Conservation (phyloP, 2,329 filamentous ascomycete genomes). For the Colletotrichum sp. region DNA sequence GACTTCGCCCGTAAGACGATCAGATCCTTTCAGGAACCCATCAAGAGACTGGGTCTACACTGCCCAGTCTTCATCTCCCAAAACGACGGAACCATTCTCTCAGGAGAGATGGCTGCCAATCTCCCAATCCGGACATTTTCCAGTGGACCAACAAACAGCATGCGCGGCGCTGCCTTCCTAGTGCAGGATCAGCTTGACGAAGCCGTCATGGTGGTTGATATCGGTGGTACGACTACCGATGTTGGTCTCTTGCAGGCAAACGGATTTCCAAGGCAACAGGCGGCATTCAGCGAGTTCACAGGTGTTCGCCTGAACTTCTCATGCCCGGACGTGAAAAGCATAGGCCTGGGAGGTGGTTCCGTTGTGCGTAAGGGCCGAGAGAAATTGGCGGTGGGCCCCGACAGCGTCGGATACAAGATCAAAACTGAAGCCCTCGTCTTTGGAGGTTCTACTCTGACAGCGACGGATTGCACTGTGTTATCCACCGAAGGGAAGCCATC, state of each 20-base stretch:
- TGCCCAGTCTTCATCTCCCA: constrained; percentile 67
- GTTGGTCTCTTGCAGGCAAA: constrained; percentile 65
- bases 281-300: constrained; percentile 65
- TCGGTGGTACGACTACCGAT: constrained; percentile 71
- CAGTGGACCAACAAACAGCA: constrained; percentile 68
- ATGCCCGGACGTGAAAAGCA: constrained; percentile 63
- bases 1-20: constrained; percentile 63
- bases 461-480: constrained; percentile 59
- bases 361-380: constrained; percentile 48
- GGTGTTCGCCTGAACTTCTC: constrained; percentile 68
- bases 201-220: constrained; percentile 65
- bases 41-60: constrained; percentile 50
- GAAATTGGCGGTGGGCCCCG: constrained; percentile 57
- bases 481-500: constrained; percentile 22
- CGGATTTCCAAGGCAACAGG: constrained; percentile 67
- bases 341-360: constrained; percentile 64
- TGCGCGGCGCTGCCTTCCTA: constrained; percentile 67
- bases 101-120: constrained; percentile 55
- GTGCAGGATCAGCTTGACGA: constrained; percentile 40
- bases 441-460: constrained; percentile 59
- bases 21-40: constrained; percentile 56
- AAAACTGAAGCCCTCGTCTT: constrained; percentile 60
- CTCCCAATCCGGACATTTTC: constrained; percentile 68
- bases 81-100: constrained; percentile 67
- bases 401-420: constrained; percentile 66